A percentile compares a stretch with the other conserved stretches of the same genome.
Evolutionary conservation across 2,329 filamentous ascomycete species (phyloP).

Genomic region (Epichloe uncinata): DNA sequence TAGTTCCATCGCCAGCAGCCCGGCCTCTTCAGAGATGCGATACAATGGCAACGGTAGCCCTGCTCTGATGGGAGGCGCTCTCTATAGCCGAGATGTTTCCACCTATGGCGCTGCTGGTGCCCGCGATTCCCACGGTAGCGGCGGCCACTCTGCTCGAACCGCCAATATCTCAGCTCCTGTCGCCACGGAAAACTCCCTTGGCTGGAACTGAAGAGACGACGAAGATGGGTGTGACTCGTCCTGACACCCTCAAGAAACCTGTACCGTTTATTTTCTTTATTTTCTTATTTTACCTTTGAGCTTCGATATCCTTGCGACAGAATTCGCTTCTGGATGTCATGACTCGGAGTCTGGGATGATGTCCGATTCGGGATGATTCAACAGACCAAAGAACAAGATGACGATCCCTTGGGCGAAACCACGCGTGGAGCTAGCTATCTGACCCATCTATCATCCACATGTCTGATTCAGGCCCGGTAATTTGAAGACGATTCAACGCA

Average conservation of each 20-base stretch:
- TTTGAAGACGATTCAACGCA: background rate
- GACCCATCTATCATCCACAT: background rate
- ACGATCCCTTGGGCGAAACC: background rate
- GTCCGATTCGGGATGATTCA: background rate
- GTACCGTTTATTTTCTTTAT: conserved; percentile 11
- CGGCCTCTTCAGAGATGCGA: conserved; percentile 37
- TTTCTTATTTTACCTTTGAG: conserved; percentile 6
- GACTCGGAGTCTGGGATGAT: background rate
- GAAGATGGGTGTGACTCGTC: background rate
- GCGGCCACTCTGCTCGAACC: conserved; percentile 40
- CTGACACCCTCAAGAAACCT: conserved; percentile 6
- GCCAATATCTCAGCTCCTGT: conserved; percentile 76
- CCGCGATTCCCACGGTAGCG: conserved; percentile 53
- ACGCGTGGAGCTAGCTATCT: background rate
- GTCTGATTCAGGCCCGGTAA: background rate
- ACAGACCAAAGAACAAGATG: background rate
- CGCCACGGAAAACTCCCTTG: conserved; percentile 86
- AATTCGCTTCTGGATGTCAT: conserved; percentile 6
- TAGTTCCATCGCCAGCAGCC: conserved; percentile 51
- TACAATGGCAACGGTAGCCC: conserved; percentile 37
- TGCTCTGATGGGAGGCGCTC: conserved; percentile 57
- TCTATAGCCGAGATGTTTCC: conserved; percentile 43
- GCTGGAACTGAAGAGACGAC: conserved; percentile 60
- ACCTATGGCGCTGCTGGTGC: conserved; percentile 36
- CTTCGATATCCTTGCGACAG: conserved; percentile 22